A percentile compares a stretch with the other conserved stretches of the same genome.
These are phyloP conservation scores for Angomonas deanei DNA, from an alignment of 208 protist genomes.

Conservation along the genomic window DNA sequence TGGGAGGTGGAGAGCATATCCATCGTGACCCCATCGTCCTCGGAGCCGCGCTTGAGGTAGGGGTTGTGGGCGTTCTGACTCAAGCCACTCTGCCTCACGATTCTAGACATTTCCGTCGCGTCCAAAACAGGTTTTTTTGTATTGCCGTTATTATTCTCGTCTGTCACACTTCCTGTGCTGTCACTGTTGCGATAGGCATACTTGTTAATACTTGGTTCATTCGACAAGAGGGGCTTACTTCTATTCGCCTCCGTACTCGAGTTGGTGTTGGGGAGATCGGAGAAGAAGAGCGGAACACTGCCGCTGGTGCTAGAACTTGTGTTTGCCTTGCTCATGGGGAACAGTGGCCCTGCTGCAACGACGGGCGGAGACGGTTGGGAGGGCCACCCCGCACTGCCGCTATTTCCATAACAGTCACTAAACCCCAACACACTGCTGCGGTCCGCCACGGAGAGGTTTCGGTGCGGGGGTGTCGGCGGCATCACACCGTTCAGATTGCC, in stretches of 20 bases:
- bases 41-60: too few relatives aligned
- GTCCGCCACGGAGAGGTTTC: neutral
- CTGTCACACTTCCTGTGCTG: too few relatives aligned
- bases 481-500: neutral
- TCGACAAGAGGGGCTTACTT: neutral
- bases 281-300: conserved; percentile 1
- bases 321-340: too few relatives aligned
- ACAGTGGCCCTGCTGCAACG: neutral
- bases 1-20: too few relatives aligned
- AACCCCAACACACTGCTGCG: neutral
- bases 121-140: neutral
- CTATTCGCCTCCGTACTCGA: neutral
- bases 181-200: neutral
- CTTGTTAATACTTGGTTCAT: neutral
- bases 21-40: too few relatives aligned
- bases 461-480: neutral
- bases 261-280: neutral
- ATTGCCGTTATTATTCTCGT: neutral
- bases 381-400: too few relatives aligned
- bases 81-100: too few relatives aligned
- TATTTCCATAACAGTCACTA: neutral
- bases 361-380: too few relatives aligned
- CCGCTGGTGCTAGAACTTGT: neutral
- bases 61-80: too few relatives aligned
- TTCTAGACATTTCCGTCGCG: too few relatives aligned